Conservation (phyloP, 495 filamentous ascomycete genomes). For the Penicillium argentinense region DNA sequence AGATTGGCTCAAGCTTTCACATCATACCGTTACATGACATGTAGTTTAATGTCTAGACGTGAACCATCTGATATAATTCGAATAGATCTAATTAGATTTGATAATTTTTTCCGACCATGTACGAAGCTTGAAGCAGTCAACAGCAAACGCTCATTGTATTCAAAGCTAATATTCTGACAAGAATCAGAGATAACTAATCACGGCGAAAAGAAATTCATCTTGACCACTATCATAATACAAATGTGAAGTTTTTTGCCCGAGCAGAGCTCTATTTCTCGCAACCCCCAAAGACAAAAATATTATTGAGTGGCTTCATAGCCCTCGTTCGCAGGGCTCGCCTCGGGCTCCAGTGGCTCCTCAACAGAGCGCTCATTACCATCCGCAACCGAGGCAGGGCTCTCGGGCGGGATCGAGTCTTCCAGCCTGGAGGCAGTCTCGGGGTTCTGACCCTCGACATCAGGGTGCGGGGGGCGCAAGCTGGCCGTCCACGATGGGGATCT, state of each 20-base stretch:
- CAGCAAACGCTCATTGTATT: neutral
- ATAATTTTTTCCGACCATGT: too few relatives aligned
- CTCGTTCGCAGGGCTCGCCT: conserved; percentile 74
- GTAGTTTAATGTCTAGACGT: too few relatives aligned
- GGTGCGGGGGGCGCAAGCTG: conserved; percentile 76
- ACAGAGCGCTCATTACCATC: conserved; percentile 62
- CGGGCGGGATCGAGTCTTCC: conserved; percentile 39
- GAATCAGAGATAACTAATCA: conserved; percentile 10
- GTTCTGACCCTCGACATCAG: conserved; percentile 74
- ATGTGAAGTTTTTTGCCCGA: conserved; percentile 11
- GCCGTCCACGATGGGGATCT: conserved; percentile 66
- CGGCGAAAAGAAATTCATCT: conserved; percentile 17
- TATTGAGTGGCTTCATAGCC: conserved; percentile 63
- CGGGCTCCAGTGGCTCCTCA: conserved; percentile 51
- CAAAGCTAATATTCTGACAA: conserved; percentile 2
- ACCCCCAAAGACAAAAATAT: conserved; percentile 3
- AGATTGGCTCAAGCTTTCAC: too few relatives aligned
- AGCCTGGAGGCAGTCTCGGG: conserved; percentile 56
- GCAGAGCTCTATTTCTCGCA: conserved; percentile 12
- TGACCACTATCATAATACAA: conserved; percentile 28
- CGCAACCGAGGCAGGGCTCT: conserved; percentile 48
- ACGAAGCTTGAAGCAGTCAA: too few relatives aligned
- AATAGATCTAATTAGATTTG: too few relatives aligned
- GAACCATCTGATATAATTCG: too few relatives aligned
- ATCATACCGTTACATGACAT: too few relatives aligned